Evolutionary conservation across 345 rosid genomes (phyloP).

Genomic region (Salix purpurea): DNA sequence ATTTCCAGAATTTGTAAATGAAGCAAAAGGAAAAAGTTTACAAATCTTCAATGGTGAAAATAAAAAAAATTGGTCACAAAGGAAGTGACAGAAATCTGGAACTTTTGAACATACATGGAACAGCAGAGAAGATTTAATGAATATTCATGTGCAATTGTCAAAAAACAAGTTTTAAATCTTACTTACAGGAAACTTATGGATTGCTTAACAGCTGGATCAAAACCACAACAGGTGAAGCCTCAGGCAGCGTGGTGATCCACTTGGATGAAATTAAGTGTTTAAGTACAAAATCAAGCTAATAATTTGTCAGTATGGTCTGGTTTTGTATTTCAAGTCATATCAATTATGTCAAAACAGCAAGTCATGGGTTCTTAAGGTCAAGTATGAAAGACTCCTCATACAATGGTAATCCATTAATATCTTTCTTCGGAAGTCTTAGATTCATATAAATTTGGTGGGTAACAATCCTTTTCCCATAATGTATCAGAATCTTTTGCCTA

Average conservation of each 20-base stretch:
- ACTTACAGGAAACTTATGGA: neutral
- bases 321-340: neutral
- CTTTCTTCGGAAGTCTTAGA: neutral
- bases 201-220: neutral
- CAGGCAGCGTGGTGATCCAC: neutral
- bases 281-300: neutral
- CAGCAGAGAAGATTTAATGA: neutral
- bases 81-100: neutral
- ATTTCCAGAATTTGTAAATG: neutral
- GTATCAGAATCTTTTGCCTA: neutral
- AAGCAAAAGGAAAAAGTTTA: neutral
- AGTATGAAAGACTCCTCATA: neutral
- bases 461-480: neutral
- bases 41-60: neutral
- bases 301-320: neutral
- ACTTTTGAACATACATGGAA: neutral
- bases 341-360: neutral
- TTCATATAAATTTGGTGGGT: neutral
- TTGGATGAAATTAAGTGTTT: neutral
- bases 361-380: neutral
- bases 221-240: neutral
- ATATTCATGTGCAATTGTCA: neutral
- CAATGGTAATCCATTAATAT: neutral
- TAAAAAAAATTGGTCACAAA: neutral
- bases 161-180: neutral